A percentile compares a stretch with the other conserved stretches of the same genome.
Evolutionary conservation across 2,329 filamentous ascomycete genomes (phyloP).

Genomic region (Nectriaceae sp.): DNA sequence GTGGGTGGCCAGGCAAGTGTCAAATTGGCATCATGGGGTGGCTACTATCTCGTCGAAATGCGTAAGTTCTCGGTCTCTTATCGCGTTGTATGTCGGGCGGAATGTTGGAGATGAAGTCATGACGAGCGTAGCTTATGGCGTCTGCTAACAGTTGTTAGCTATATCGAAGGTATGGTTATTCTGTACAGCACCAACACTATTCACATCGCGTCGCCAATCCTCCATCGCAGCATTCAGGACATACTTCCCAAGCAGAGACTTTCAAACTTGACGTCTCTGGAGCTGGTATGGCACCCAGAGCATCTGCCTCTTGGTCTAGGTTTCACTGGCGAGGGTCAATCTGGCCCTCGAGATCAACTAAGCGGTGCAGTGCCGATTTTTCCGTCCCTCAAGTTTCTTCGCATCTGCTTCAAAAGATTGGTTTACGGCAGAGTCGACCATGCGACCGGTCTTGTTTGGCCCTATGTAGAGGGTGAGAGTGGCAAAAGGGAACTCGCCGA

Average conservation of each 20-base stretch:
- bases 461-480: slow-evolving; percentile 11
- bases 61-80: slow-evolving; percentile 14
- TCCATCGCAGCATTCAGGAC: slow-evolving; percentile 16
- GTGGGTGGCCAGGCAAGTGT: slow-evolving; percentile 15
- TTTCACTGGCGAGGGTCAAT: slow-evolving; percentile 5
- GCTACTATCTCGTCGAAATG: slow-evolving; percentile 30
- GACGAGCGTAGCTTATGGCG: too few relatives aligned
- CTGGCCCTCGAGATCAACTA: background rate
- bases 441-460: slow-evolving; percentile 13
- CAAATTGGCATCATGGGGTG: slow-evolving; percentile 33
- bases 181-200: slow-evolving; percentile 32
- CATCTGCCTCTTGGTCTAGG: slow-evolving; percentile 7
- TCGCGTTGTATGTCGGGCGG: too few relatives aligned
- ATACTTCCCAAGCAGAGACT: slow-evolving; percentile 13
- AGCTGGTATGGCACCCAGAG: slow-evolving; percentile 17
- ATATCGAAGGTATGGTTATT: slow-evolving; percentile 29
- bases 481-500: slow-evolving; percentile 11
- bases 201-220: slow-evolving; percentile 19
- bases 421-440: slow-evolving; percentile 11
- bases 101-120: too few relatives aligned
- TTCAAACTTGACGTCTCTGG: slow-evolving; percentile 14
- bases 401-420: slow-evolving; percentile 13
- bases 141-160: slow-evolving; percentile 12
- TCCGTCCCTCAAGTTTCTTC: slow-evolving; percentile 12
- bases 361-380: slow-evolving; percentile 5